Evolutionary conservation across 2,329 filamentous ascomycete genomes (phyloP).

Genomic region (Hysterium pulicare): DNA sequence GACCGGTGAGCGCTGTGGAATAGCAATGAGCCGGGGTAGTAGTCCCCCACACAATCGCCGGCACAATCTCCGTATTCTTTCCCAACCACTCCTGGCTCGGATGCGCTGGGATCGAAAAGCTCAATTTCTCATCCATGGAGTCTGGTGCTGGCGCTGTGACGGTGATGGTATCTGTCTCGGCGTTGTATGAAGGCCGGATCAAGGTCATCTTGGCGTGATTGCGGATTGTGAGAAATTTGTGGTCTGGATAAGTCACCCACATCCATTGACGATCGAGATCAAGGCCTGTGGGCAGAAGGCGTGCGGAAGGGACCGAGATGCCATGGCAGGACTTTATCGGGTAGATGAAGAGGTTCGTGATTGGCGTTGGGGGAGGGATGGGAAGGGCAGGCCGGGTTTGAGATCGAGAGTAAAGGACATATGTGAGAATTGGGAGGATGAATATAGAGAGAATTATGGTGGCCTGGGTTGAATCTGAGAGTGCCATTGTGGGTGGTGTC

Average conservation of each 20-base stretch:
- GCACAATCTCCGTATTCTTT: constrained; percentile 47
- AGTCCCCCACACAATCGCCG: constrained; percentile 58
- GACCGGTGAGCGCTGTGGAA: constrained; percentile 46
- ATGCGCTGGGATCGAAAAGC: constrained; percentile 54
- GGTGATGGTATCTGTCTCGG: constrained; percentile 45
- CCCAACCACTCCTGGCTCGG: constrained; percentile 54
- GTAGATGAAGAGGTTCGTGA: constrained; percentile 55
- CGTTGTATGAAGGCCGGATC: constrained; percentile 53
- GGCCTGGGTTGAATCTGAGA: neutral
- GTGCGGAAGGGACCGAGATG: constrained; percentile 51
- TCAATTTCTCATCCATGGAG: constrained; percentile 27
- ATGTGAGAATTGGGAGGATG: neutral
- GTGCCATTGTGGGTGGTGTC: neutral
- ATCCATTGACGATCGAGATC: constrained; percentile 65
- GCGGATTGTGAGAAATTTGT: constrained; percentile 62
- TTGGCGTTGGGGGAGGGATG: constrained; percentile 38
- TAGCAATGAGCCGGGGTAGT: constrained; percentile 59
- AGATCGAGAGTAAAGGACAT: neutral
- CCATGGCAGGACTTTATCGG: constrained; percentile 67
- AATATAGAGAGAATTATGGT: neutral
- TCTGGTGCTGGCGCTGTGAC: constrained; percentile 46
- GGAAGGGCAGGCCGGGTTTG: constrained; percentile 8
- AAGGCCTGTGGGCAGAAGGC: constrained; percentile 54
- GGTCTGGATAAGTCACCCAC: constrained; percentile 54
- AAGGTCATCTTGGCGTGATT: constrained; percentile 60